phyloP scores from a whole-genome alignment of 2,329 filamentous ascomycete genomes.

The Diaporthe humulicola region DNA sequence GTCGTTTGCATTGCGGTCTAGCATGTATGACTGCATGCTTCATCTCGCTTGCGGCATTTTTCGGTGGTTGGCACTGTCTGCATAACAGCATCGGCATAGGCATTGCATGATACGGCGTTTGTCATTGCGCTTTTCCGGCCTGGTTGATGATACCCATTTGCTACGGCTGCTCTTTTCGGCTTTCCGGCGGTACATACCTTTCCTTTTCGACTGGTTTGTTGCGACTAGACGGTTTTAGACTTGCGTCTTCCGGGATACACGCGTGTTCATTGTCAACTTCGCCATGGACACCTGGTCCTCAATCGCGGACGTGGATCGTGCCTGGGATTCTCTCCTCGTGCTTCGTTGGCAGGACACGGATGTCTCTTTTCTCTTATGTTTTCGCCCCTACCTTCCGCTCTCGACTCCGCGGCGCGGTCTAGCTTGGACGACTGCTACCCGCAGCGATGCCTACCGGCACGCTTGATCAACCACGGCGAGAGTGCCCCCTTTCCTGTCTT shows the following conservation, averaged over 20 bases:
- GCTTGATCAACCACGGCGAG: neutral
- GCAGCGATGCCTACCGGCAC: too few species aligned
- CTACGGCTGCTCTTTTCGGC: neutral
- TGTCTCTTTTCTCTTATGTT: neutral
- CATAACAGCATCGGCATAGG: neutral
- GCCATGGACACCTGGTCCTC: neutral
- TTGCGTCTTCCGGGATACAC: neutral
- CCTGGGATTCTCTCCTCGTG: neutral
- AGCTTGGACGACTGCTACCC: constrained; percentile 23
- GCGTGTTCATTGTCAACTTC: neutral
- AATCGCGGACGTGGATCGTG: neutral
- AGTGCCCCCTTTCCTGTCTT: neutral
- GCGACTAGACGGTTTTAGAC: neutral
- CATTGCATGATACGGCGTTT: constrained; percentile 4
- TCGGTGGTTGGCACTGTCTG: neutral
- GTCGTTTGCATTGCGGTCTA: neutral
- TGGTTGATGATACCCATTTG: neutral
- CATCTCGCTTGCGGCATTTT: neutral
- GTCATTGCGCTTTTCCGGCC: neutral
- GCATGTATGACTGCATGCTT: neutral
- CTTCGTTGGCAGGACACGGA: neutral
- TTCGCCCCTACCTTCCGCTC: neutral
- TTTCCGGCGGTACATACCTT: neutral
- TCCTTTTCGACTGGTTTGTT: neutral
- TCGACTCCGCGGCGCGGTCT: neutral